Base-by-base conservation (phyloP, 2,329 filamentous ascomycete genomes). In the Diaporthe australafricana region DNA sequence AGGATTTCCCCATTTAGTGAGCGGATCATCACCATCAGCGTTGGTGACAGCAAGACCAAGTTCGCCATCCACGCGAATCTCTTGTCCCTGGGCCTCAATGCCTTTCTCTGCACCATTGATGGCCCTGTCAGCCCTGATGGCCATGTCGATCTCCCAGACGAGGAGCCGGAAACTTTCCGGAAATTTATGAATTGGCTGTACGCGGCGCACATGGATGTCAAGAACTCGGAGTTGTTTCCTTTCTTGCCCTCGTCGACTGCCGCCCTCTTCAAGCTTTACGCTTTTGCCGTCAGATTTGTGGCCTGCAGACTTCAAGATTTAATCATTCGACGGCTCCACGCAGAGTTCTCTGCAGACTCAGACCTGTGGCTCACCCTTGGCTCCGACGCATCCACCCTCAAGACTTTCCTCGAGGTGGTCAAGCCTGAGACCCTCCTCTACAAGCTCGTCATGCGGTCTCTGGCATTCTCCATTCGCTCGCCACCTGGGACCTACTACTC, bases 181-280 rank as follows among this genome's bases (percentile, higher is more conserved):
- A 68, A 56, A 8, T 77, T 82, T 20, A 74, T 82, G 8, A 74
- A 79, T 52, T 82, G 78, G 52, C 69, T 82, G 0, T 82, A 82
- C 70, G 78, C 40, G 4, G 30, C 32, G 5, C 55, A 48, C 22
- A 16, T 45, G 16, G 16, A 35, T 17, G 17, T 27, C 38, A 14
- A 38, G 1, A 3, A 11, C 40, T 8, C n/a, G n/a, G n/a, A n/a
- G n/a, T n/a, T 20, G 12, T 3, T 12, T 52, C 35, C 35, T n/a
- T 42, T 35, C 9, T 38, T 62, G 40, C 22, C 32, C 2, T 45
- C 50, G 17, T 17, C 25, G 12, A 16, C 5, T 2, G n/a, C 20
- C 11, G 2, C n/a, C 1, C 27, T 66, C 20, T 45, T 70, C 22
- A 17, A 30, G 7, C 17, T 71, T 5, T 71, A 71, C 30, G 38